Evolutionary conservation across 1,139 yeast species (phyloP).

Genomic region (Protomyces pachydermus): DNA sequence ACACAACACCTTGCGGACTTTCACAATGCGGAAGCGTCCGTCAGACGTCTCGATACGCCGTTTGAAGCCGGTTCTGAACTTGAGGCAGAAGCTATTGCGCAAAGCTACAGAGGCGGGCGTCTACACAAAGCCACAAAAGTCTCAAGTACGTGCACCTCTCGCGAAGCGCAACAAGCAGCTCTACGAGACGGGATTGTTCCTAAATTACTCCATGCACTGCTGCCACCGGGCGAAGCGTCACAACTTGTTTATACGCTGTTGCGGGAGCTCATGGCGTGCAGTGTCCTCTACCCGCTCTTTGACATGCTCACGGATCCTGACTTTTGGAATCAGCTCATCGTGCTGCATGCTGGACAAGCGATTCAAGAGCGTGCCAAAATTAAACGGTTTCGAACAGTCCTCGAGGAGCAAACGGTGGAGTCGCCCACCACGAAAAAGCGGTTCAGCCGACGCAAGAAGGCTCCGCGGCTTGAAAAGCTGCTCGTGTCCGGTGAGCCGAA

Average conservation of each 20-base stretch:
- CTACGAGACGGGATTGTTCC: slow-evolving; percentile 45
- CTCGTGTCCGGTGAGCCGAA: slow-evolving; percentile 42
- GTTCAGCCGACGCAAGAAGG: slow-evolving; percentile 31
- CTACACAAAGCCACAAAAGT: slow-evolving; percentile 60
- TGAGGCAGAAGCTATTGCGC: slow-evolving; percentile 56
- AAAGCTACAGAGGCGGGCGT: slow-evolving; percentile 45
- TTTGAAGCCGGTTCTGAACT: slow-evolving; percentile 6
- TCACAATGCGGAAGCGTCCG: slow-evolving; percentile 48
- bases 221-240: slow-evolving; percentile 53
- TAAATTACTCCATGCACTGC: slow-evolving; percentile 49
- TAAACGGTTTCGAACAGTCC: slow-evolving; percentile 61
- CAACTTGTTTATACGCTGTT: slow-evolving; percentile 50
- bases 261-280: slow-evolving; percentile 60
- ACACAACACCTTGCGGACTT: slow-evolving; percentile 61
- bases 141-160: slow-evolving; percentile 36
- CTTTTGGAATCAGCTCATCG: slow-evolving; percentile 64
- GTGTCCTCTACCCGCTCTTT: slow-evolving; percentile 53
- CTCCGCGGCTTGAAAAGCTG: slow-evolving; percentile 50
- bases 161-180: slow-evolving; percentile 50
- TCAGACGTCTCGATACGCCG: slow-evolving; percentile 40
- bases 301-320: slow-evolving; percentile 65
- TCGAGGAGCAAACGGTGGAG: slow-evolving; percentile 47
- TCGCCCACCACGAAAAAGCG: slow-evolving; percentile 29
- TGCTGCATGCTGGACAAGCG: slow-evolving; percentile 57
- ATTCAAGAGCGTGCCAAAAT: slow-evolving; percentile 74